phyloP scores from a whole-genome alignment of 805 yeast species.

The Lachancea kluyveri region DNA sequence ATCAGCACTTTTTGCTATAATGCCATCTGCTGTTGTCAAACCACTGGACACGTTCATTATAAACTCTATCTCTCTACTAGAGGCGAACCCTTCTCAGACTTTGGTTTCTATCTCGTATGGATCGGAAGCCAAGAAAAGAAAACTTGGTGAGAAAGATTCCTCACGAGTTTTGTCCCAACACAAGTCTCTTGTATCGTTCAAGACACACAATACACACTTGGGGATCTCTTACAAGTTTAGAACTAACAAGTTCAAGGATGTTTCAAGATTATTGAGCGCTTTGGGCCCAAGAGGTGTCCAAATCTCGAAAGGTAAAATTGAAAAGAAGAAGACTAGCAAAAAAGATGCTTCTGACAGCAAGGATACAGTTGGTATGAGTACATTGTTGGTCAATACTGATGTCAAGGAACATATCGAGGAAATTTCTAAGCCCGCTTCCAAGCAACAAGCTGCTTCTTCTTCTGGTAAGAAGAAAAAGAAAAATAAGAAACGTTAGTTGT shows the following conservation, averaged over 20 bases:
- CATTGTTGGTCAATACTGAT: conserved; percentile 24
- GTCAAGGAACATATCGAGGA: conserved; percentile 21
- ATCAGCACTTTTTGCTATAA: too few species aligned
- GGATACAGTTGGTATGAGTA: conserved; percentile 23
- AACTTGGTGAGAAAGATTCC: conserved; percentile 3
- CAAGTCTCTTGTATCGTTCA: conserved; percentile 36
- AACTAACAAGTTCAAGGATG: conserved; percentile 63
- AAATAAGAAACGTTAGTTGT: conserved; percentile 25
- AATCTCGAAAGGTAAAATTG: conserved; percentile 21
- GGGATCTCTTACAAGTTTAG: conserved; percentile 56
- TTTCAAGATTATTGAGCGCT: conserved; percentile 64
- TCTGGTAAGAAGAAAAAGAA: conserved; percentile 24
- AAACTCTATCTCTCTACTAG: conserved; percentile 36
- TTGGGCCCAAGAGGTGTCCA: conserved; percentile 63
- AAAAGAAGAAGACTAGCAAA: conserved; percentile 12
- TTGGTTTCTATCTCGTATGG: conserved; percentile 32
- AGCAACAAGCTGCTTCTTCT: conserved; percentile 7
- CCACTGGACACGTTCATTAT: conserved; percentile 38
- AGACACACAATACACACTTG: conserved; percentile 56
- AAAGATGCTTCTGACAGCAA: conserved; percentile 8
- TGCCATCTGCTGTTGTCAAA: too few species aligned
- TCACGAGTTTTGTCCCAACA: too few species aligned
- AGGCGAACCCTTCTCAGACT: conserved; percentile 37
- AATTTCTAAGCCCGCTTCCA: too few species aligned
- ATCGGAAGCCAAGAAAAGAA: conserved; percentile 14